Base-by-base conservation (phyloP, 1,284 basidiomycete species). In the Melampsora americana region DNA sequence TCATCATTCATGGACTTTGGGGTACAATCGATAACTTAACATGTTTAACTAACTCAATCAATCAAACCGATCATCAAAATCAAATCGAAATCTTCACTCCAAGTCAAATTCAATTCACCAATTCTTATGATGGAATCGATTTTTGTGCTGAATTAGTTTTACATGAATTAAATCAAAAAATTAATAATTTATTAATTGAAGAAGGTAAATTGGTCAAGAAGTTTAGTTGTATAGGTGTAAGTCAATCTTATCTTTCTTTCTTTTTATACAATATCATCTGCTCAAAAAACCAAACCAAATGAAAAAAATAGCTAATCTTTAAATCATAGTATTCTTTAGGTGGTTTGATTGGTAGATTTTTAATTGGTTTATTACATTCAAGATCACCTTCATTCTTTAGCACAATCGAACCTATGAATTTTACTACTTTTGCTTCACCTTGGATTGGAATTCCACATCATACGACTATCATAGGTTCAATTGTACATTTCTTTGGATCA, bases 1-100 rank as follows among this genome's bases (percentile, higher is more conserved):
- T 92, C 35, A 86, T 91, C 75, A 86, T 91, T 56, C 91, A 92
- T 80, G 92, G 92, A 48, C 90, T 93, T 88, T 93, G 91, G 91
- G 91, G 92, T 1, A 87, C 88, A 79, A 88, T 90, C 0, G 68
- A 73, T 56, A 86, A 90, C 80, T 84, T 89, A 14, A 82, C 83
- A 0, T 83, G 85, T 78, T 83, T 87, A 81, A 80, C 84, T 66
- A n/a, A n/a, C n/a, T n/a, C n/a, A n/a, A n/a, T n/a, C n/a, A n/a
- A n/a, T n/a, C n/a, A n/a, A n/a, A n/a, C n/a, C n/a, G n/a, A n/a
- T n/a, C n/a, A n/a, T n/a, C n/a, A n/a, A n/a, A n/a, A n/a, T n/a
- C n/a, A 53, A 30, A 83, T 90, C 0, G 85, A 86, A 23, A 84
- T 89, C 39, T 80, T 90, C 44, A 81, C 86, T 4, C 85, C 87